phyloP scores from a whole-genome alignment of 257 asterid genomes.

The Solanum raphanifolium region DNA sequence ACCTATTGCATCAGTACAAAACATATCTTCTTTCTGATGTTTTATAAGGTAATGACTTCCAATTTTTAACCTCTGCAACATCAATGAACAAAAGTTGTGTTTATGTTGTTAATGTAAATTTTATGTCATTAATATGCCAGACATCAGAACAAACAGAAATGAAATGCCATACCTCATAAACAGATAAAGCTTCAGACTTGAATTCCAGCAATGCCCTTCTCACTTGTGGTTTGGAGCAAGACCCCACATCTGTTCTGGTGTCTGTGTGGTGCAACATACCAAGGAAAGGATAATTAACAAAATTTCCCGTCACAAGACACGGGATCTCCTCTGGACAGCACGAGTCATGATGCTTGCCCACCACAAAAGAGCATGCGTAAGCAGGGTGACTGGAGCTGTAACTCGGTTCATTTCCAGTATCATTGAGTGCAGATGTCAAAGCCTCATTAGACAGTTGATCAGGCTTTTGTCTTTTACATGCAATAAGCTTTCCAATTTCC shows the following conservation, averaged over 20 bases:
- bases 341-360: conserved; percentile 3
- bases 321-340: conserved; percentile 26
- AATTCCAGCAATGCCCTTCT: conserved; percentile 60
- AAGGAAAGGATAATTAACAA: conserved; percentile 14
- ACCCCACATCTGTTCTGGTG: conserved; percentile 15
- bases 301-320: conserved; percentile 35
- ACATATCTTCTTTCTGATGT: conserved; percentile 33
- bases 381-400: conserved; percentile 9
- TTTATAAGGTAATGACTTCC: conserved; percentile 52
- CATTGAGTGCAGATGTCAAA: conserved; percentile 9
- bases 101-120: not conserved
- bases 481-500: conserved; percentile 2
- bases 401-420: conserved; percentile 13
- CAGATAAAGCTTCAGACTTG: conserved; percentile 32
- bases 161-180: conserved; percentile 43
- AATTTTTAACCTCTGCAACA: conserved; percentile 58
- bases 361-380: conserved; percentile 7
- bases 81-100: not conserved
- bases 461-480: conserved; percentile 42
- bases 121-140: not conserved
- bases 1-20: conserved; percentile 18
- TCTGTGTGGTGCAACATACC: conserved; percentile 40
- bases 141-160: not conserved
- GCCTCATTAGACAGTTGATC: conserved; percentile 16
- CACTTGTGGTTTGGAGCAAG: conserved; percentile 30